phyloP scores from a whole-genome alignment of 331 rosid genomes.

The Quercus lobata region DNA sequence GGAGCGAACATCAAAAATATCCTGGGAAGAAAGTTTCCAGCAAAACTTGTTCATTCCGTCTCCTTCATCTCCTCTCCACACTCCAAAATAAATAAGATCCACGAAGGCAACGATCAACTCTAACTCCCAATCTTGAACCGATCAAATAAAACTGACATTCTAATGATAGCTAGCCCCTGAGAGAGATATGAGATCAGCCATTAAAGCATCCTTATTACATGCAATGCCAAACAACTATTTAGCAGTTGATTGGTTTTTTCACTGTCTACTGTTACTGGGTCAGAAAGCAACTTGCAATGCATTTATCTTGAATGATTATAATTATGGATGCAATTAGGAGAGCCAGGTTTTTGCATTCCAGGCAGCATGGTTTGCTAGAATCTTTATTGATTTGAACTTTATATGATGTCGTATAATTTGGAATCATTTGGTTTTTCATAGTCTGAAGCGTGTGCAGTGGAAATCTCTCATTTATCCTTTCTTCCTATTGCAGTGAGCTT shows the following conservation, averaged over 20 bases:
- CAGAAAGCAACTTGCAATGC: background rate
- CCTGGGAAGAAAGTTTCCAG: no score
- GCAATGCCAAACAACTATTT: background rate
- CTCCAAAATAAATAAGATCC: no score
- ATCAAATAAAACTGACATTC: no score
- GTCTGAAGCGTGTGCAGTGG: background rate
- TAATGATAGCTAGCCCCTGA: no score
- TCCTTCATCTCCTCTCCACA: no score
- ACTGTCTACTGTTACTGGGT: background rate
- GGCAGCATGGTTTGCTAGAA: background rate
- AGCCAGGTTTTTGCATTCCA: background rate
- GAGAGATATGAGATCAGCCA: no score
- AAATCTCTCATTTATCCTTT: constrained; percentile 6
- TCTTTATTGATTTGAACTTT: background rate
- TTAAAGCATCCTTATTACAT: no score
- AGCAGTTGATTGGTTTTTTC: background rate
- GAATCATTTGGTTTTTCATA: background rate
- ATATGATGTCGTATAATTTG: background rate
- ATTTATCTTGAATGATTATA: background rate
- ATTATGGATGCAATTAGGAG: background rate
- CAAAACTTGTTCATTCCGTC: no score
- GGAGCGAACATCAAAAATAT: no score
- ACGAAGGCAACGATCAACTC: no score
- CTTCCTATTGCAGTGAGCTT: constrained; percentile 71
- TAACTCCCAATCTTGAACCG: no score